Evolutionary conservation across 768 basidiomycete species (phyloP).

Genomic region (Kwoniella bestiolae): DNA sequence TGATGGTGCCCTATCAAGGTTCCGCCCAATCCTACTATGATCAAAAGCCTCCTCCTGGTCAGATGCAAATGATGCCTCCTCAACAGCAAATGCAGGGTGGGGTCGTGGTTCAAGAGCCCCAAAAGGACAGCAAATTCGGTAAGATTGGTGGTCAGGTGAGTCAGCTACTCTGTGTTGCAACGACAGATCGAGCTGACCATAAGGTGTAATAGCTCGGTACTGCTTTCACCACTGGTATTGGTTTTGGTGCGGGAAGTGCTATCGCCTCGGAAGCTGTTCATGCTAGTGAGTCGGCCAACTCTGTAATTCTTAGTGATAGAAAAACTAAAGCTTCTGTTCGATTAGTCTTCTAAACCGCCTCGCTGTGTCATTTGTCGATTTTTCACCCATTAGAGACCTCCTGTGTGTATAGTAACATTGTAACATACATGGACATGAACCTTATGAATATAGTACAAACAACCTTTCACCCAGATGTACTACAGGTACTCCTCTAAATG

Average conservation of each 20-base stretch:
- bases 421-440: slow-evolving; percentile 28
- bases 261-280: slow-evolving; percentile 29
- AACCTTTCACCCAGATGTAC: neutral
- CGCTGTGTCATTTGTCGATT: neutral
- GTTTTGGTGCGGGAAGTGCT: slow-evolving; percentile 42
- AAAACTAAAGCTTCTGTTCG: neutral
- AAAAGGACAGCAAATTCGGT: slow-evolving; percentile 39
- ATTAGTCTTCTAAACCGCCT: neutral
- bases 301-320: neutral
- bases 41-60: slow-evolving; percentile 21
- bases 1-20: slow-evolving; percentile 36
- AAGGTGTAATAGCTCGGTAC: slow-evolving; percentile 26
- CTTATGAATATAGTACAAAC: slow-evolving; percentile 4
- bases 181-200: neutral
- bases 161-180: neutral
- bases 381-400: neutral
- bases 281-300: slow-evolving; percentile 13
- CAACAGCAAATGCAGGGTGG: slow-evolving; percentile 23
- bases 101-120: slow-evolving; percentile 23
- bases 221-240: slow-evolving; percentile 35
- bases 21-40: slow-evolving; percentile 19
- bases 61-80: slow-evolving; percentile 26
- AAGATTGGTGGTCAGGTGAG: slow-evolving; percentile 45
- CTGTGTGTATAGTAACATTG: slow-evolving; percentile 13
- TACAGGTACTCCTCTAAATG: neutral